These are phyloP conservation scores for Phytophthora tubulina DNA, from an alignment of 352 stramenopile species.

Conservation along the genomic window DNA sequence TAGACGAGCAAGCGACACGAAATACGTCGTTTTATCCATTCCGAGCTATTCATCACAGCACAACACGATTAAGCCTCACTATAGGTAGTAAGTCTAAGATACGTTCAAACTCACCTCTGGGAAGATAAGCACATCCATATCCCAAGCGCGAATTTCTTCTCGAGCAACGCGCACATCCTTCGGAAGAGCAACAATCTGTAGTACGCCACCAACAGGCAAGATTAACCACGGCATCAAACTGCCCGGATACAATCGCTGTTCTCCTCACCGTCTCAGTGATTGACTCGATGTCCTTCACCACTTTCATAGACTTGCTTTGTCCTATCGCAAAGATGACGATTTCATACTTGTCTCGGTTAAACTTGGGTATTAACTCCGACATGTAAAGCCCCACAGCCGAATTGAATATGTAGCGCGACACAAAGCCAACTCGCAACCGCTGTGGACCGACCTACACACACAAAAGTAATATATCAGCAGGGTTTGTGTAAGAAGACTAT, in stretches of 20 bases:
- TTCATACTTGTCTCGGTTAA: conserved; percentile 74
- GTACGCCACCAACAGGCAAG: not conserved
- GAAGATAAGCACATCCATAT: conserved; percentile 78
- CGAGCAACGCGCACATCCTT: conserved; percentile 54
- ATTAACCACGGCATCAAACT: not conserved
- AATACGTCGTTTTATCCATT: conserved; percentile 84
- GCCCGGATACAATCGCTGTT: not conserved
- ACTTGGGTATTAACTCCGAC: conserved; percentile 64
- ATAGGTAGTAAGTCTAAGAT: not conserved
- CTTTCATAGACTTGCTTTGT: conserved; percentile 65
- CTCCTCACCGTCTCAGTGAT: conserved; percentile 54
- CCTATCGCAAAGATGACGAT: conserved; percentile 74
- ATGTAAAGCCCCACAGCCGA: conserved; percentile 64
- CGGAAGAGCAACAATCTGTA: conserved; percentile 64
- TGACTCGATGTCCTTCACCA: conserved; percentile 51
- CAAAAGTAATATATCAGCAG: conserved; percentile 9
- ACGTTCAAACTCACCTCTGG: conserved; percentile 57
- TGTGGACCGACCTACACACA: conserved; percentile 34
- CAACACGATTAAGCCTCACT: not conserved
- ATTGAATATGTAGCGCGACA: conserved; percentile 71
- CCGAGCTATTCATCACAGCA: conserved; percentile 56
- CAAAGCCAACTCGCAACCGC: conserved; percentile 72
- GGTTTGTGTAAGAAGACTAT: not conserved
- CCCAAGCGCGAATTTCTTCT: conserved; percentile 57
- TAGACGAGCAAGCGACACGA: conserved; percentile 72